Base-by-base conservation (phyloP, 1,284 basidiomycete genomes). In the Veloporphyrellus conicus region DNA sequence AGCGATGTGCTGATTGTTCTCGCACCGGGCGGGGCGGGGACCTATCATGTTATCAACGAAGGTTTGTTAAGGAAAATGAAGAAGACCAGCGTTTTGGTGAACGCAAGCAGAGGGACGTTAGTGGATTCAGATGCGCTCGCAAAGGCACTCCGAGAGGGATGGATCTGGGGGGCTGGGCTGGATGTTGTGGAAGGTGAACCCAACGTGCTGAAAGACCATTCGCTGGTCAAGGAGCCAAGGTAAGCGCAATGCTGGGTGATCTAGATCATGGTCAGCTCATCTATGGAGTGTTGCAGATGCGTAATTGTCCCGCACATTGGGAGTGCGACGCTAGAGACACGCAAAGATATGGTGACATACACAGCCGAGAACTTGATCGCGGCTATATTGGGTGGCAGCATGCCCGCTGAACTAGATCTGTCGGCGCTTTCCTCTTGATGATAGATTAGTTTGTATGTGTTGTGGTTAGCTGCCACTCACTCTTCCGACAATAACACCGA, bases 111-210 rank as follows among this genome's bases (percentile, higher is more conserved):
- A 29, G 90, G 91, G 8, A 79, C 90, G 0, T 71, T 97, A 6
- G 88, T 99, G 11, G 92, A 98, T 65, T 89, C 87, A 4, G 81
- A 87, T 34, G 94, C 94, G 9, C 77, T 99, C 9, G 86, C 86
- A 1, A 80, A 77, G 50, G 94, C 93, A 0, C 69, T 98, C 38
- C 71, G 73, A 40, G 78, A 84, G 52, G 78, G 78, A 3, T 82
- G 83, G 77, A 87, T 98, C 35, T 95, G 87, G 74, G 93, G 85
- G 19, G 95, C 95, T 0, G 95, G 91, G 0, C 61, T 99, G 6
- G 95, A 99, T 66, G 95, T 98, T 28, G 82, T 97, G 11, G 91
- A 93, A 55, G 91, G 90, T 27, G 95, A 99, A 67, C 95, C 95
- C 0, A 70, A 87, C 40, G 75, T 98, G 27, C 60, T 68, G 1